phyloP scores from a whole-genome alignment of 306 rosid genomes.

The Citrullus mucosospermus region DNA sequence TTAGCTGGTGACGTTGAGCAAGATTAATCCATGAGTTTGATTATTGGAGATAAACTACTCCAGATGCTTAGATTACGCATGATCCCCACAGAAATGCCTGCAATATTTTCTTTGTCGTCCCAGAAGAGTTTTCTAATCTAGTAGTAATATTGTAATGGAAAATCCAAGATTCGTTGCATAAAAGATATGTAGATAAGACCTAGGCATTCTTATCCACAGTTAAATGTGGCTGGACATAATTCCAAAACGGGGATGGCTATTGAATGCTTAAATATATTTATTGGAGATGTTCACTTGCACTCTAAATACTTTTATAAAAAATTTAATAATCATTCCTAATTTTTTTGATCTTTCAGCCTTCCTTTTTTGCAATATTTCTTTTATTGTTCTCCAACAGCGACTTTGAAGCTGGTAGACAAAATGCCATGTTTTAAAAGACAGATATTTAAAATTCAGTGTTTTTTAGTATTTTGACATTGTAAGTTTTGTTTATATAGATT shows the following conservation, averaged over 20 bases:
- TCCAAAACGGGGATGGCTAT: background rate
- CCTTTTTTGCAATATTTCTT: background rate
- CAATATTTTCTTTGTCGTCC: background rate
- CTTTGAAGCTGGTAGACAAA: background rate
- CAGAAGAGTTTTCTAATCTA: background rate
- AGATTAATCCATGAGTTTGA: background rate
- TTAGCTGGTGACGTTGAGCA: background rate
- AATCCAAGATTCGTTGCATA: background rate
- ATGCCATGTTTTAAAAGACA: background rate
- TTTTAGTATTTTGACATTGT: background rate
- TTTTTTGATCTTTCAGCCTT: background rate
- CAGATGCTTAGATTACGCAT: background rate
- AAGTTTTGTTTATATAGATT: background rate
- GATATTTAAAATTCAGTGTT: background rate
- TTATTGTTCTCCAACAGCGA: background rate
- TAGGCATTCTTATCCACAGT: background rate
- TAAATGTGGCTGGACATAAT: background rate
- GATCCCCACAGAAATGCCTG: background rate
- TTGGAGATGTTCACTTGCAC: background rate
- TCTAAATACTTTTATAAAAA: background rate
- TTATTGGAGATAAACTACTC: background rate
- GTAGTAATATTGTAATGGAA: background rate
- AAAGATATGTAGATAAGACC: background rate
- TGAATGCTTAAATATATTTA: background rate
- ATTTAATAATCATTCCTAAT: background rate